These are phyloP conservation scores for Xanthoconium purpureum DNA, from an alignment of 768 basidiomycete genomes.

Conservation along the genomic window DNA sequence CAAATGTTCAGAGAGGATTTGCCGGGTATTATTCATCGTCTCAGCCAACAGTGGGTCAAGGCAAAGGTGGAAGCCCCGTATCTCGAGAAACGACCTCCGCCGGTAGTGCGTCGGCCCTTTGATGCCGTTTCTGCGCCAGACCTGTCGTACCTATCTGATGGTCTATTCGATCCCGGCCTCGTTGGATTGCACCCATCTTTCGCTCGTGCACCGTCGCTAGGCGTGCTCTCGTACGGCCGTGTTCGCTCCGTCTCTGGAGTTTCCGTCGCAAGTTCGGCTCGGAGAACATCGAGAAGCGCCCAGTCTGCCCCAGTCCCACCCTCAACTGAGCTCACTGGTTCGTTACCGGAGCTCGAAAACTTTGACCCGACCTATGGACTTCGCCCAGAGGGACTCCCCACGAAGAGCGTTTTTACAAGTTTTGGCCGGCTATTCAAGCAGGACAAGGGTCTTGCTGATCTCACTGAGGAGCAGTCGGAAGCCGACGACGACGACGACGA, in stretches of 20 bases:
- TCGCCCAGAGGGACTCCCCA: constrained; percentile 85
- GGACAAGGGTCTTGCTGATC: constrained; percentile 71
- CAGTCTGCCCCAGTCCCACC: constrained; percentile 22
- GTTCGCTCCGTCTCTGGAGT: constrained; percentile 42
- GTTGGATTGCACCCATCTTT: constrained; percentile 26
- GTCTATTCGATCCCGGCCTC: constrained; percentile 7
- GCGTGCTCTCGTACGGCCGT: constrained; percentile 19
- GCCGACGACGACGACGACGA: constrained; percentile 38
- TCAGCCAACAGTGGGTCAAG: constrained; percentile 95
- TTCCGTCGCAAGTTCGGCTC: constrained; percentile 36
- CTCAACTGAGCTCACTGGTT: constrained; percentile 22
- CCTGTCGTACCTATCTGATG: constrained; percentile 23
- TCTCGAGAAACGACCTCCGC: constrained; percentile 51
- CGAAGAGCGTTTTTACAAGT: constrained; percentile 74
- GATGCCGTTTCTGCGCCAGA: constrained; percentile 47
- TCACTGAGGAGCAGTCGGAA: constrained; percentile 61
- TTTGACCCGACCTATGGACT: constrained; percentile 97
- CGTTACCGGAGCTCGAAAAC: constrained; percentile 60
- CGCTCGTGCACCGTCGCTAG: constrained; percentile 22
- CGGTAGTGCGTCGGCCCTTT: constrained; percentile 30
- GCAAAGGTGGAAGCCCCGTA: constrained; percentile 94
- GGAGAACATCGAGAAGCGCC: constrained; percentile 22
- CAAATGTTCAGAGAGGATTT: constrained; percentile 99
- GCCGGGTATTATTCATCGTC: constrained; percentile 92
- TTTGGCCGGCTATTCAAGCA: constrained; percentile 73